Evolutionary conservation across 495 filamentous ascomycete species (phyloP).

Genomic region (Aspergillus cavernicola): DNA sequence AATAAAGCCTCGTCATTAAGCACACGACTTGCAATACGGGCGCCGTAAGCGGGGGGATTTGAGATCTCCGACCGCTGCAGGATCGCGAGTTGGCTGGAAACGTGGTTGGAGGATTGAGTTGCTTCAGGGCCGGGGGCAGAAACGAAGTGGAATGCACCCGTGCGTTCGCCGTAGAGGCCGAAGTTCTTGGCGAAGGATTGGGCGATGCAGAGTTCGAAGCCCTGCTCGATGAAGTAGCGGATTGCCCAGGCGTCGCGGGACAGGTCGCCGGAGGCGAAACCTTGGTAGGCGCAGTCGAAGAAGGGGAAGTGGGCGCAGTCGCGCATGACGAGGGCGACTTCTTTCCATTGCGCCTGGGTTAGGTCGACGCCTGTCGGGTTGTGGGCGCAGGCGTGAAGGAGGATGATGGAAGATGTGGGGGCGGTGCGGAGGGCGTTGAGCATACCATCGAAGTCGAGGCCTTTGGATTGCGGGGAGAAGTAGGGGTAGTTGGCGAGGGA

Average conservation of each 20-base stretch:
- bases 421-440: slow-evolving; percentile 62
- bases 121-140: slow-evolving; percentile 68
- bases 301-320: slow-evolving; percentile 88
- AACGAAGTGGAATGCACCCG: slow-evolving; percentile 95
- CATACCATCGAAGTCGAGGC: slow-evolving; percentile 90
- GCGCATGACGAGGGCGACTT: slow-evolving; percentile 73
- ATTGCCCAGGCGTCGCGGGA: slow-evolving; percentile 83
- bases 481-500: slow-evolving; percentile 84
- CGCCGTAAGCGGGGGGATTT: slow-evolving; percentile 92
- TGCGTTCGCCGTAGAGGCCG: slow-evolving; percentile 93
- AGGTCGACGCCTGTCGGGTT: slow-evolving; percentile 98
- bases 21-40: slow-evolving; percentile 75
- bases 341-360: slow-evolving; percentile 88
- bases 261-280: slow-evolving; percentile 92
- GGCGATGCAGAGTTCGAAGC: slow-evolving; percentile 92
- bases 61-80: slow-evolving; percentile 96
- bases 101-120: slow-evolving; percentile 52
- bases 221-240: slow-evolving; percentile 87
- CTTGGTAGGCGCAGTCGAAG: slow-evolving; percentile 98
- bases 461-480: slow-evolving; percentile 80
- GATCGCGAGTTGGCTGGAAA: slow-evolving; percentile 87
- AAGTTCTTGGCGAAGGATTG: slow-evolving; percentile 99
- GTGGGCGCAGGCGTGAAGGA: slow-evolving; percentile 95
- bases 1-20: slow-evolving; percentile 83
- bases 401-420: slow-evolving; percentile 73